Conservation (phyloP, 1,139 yeast genomes). For the Saccharomyces hybrid region DNA sequence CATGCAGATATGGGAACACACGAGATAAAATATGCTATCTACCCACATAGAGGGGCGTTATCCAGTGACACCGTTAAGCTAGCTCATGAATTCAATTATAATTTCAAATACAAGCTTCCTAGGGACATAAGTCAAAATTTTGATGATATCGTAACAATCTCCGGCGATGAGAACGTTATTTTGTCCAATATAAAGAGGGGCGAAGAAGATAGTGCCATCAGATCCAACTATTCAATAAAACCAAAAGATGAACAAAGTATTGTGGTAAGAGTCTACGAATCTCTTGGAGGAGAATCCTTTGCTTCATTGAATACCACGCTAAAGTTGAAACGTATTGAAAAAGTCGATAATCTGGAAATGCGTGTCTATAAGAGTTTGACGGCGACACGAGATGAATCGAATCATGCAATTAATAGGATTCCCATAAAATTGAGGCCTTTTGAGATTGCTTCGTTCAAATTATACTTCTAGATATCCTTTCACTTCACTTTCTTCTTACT, state of each 20-base stretch:
- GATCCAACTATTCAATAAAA: constrained; percentile 30
- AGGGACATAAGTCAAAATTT: constrained; percentile 59
- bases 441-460: constrained; percentile 64
- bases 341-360: constrained; percentile 67
- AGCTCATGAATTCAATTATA: constrained; percentile 76
- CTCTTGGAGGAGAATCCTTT: constrained; percentile 67
- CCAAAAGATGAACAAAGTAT: constrained; percentile 40
- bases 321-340: constrained; percentile 44
- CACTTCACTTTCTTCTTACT: background rate
- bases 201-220: constrained; percentile 65
- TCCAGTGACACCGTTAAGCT: constrained; percentile 58
- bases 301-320: constrained; percentile 44
- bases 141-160: constrained; percentile 63
- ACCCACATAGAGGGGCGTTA: constrained; percentile 70
- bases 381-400: constrained; percentile 17
- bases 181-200: constrained; percentile 78
- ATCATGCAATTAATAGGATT: constrained; percentile 36
- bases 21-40: constrained; percentile 70
- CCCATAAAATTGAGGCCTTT: constrained; percentile 55
- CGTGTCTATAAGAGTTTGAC: constrained; percentile 36
- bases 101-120: constrained; percentile 37
- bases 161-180: constrained; percentile 52
- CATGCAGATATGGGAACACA: constrained; percentile 91
- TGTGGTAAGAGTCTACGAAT: constrained; percentile 71
- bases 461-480: constrained; percentile 33